These are phyloP conservation scores for Medicago arabica DNA, from an alignment of 306 rosid genomes.

Conservation along the genomic window DNA sequence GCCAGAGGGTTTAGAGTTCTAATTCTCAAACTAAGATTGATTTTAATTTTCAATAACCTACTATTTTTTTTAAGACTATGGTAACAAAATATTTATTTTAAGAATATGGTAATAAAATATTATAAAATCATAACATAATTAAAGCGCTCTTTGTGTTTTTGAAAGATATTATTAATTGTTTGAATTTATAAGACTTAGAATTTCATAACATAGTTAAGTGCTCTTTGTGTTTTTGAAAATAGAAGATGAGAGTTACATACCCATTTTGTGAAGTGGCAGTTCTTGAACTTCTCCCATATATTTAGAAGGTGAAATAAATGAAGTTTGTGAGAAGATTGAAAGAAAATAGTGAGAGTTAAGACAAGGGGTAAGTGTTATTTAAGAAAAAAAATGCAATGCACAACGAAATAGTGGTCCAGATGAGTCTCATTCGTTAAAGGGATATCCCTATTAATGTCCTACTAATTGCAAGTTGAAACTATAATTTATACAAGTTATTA, in stretches of 20 bases:
- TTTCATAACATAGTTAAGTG: not conserved
- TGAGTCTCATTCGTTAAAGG: not conserved
- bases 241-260: slow-evolving; percentile 35
- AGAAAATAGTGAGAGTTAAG: not conserved
- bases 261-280: slow-evolving; percentile 34
- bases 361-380: not conserved
- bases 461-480: too few species aligned
- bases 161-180: too few species aligned
- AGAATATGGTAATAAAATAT: not conserved
- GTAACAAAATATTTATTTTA: too few species aligned
- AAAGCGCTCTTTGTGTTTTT: not conserved
- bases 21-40: too few species aligned
- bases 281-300: slow-evolving; percentile 43
- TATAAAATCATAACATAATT: not conserved
- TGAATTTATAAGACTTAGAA: not conserved
- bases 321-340: not conserved
- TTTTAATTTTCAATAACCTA: too few species aligned
- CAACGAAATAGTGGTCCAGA: not conserved
- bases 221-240: not conserved
- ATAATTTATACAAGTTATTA: too few species aligned
- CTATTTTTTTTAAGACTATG: too few species aligned
- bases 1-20: too few species aligned
- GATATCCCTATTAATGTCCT: too few species aligned
- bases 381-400: not conserved
- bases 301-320: not conserved